These are phyloP conservation scores for Globisporangium camurandrum DNA, from an alignment of 352 stramenopile species.

Conservation along the genomic window DNA sequence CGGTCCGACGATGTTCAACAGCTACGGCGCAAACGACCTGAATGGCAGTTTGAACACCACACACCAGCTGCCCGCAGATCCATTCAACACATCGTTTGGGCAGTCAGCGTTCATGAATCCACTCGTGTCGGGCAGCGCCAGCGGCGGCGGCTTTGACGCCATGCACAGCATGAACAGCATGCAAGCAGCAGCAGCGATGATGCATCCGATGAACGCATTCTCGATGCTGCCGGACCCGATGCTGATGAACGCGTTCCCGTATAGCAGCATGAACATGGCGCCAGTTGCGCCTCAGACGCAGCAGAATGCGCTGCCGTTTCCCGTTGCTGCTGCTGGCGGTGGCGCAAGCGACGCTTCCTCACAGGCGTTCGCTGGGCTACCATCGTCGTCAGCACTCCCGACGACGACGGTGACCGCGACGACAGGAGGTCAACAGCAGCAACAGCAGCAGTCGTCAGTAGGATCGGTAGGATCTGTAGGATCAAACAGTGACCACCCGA, in stretches of 20 bases:
- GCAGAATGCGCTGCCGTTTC: background rate
- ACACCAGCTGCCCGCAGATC: conserved; percentile 40
- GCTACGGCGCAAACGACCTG: conserved; percentile 16
- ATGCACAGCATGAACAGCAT: conserved; percentile 46
- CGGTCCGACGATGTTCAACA: conserved; percentile 17
- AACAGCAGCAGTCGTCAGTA: conserved; percentile 9
- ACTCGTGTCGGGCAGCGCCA: no score
- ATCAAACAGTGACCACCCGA: background rate
- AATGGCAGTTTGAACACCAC: no score
- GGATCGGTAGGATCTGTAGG: background rate
- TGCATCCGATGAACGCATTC: conserved; percentile 47
- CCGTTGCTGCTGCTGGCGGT: conserved; percentile 11
- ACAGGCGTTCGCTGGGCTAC: conserved; percentile 4
- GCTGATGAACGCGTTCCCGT: conserved; percentile 37
- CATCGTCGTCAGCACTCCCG: conserved; percentile 3
- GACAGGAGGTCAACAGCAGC: conserved; percentile 13
- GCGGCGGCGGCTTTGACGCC: conserved; percentile 9
- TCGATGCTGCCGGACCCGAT: conserved; percentile 31
- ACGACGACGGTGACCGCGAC: conserved; percentile 14
- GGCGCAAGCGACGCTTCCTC: conserved; percentile 6
- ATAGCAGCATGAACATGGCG: conserved; percentile 20
- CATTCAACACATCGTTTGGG: conserved; percentile 58
- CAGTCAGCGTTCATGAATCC: conserved; percentile 29
- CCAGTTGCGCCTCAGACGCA: conserved; percentile 22
- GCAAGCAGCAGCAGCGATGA: conserved; percentile 35